These are phyloP conservation scores for Pichia occidentalis DNA, from an alignment of 805 yeast genomes.

Conservation along the genomic window DNA sequence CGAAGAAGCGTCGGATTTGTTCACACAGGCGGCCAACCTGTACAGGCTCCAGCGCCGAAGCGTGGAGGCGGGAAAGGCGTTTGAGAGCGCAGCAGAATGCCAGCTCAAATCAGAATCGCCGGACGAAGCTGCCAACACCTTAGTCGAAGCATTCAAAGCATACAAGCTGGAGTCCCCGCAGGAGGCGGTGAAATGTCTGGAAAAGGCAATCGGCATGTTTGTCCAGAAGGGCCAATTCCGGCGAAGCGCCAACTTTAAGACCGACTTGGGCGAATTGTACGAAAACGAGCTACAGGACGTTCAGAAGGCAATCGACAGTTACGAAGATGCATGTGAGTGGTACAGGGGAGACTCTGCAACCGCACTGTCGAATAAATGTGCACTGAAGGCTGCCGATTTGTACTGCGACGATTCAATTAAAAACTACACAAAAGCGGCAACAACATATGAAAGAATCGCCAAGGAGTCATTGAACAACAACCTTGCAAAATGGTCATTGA, in stretches of 20 bases:
- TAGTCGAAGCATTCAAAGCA: slow-evolving; percentile 86
- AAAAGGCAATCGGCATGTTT: slow-evolving; percentile 74
- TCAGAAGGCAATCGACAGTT: slow-evolving; percentile 64
- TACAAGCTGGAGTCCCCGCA: slow-evolving; percentile 67
- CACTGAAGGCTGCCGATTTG: slow-evolving; percentile 83
- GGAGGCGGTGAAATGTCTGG: slow-evolving; percentile 71
- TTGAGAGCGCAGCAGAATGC: slow-evolving; percentile 77
- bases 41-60: slow-evolving; percentile 73
- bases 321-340: slow-evolving; percentile 96
- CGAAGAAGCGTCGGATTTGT: slow-evolving; percentile 92
- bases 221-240: slow-evolving; percentile 91
- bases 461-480: slow-evolving; percentile 67
- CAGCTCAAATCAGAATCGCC: slow-evolving; percentile 68
- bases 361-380: slow-evolving; percentile 83
- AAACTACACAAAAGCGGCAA: slow-evolving; percentile 70
- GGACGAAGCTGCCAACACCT: slow-evolving; percentile 88
- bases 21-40: slow-evolving; percentile 87
- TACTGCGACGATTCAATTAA: slow-evolving; percentile 57
- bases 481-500: slow-evolving; percentile 82
- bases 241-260: slow-evolving; percentile 89
- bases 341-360: slow-evolving; percentile 88
- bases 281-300: slow-evolving; percentile 68
- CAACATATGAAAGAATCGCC: slow-evolving; percentile 71
- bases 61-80: slow-evolving; percentile 71
- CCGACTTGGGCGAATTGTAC: slow-evolving; percentile 82